Evolutionary conservation across 1,284 basidiomycete genomes (phyloP), one percentile per base, ranked within the genome.

Genomic region (Leccinum fallax): DNA sequence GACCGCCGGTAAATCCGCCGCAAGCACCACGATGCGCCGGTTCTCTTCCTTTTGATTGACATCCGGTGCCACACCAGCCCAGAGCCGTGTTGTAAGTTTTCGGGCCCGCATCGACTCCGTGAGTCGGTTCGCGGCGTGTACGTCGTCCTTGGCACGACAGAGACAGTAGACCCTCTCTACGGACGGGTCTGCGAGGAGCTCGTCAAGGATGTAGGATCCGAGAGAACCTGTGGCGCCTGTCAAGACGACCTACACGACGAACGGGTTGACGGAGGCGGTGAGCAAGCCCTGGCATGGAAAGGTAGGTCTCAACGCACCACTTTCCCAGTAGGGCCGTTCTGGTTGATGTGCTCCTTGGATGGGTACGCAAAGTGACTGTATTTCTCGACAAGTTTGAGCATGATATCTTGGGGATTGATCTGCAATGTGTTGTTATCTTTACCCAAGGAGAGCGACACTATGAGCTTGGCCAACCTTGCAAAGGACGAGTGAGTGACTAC

Each of bases 201-300:
- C 78, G 32, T 78, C 71, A n/a, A 89, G 78, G 11, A 88, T 77
- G 60, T 86, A 82, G 15, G 36, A 36, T 3, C 87, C 87, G 6
- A 89, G 79, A 0, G 83, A 84, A 0, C 87, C 87, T 1, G 87
- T 87, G 0, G 81, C 84, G 5, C 87, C 87, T 0, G 87, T 88
- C 30, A 89, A 75, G 4, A 85, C 75, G 30, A 71, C 63, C 70
- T 77, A 63, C 46, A 11, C 3, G 43, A n/a, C 58, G 7, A 21
- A 40, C 5, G 13, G 6, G 34, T 36, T 36, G 1, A 24, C 8
- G 38, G 38, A 40, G 48, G 3, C 24, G 11, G 13, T 3, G 51
- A 52, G 26, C 26, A 3, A 52, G 21, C 5, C 5, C 10, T 48
- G 19, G 10, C 1, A 46, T 11, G 10, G 8, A 46, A 19, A 48